Base-by-base conservation (phyloP, 345 rosid genomes). In the Camelina neglecta region DNA sequence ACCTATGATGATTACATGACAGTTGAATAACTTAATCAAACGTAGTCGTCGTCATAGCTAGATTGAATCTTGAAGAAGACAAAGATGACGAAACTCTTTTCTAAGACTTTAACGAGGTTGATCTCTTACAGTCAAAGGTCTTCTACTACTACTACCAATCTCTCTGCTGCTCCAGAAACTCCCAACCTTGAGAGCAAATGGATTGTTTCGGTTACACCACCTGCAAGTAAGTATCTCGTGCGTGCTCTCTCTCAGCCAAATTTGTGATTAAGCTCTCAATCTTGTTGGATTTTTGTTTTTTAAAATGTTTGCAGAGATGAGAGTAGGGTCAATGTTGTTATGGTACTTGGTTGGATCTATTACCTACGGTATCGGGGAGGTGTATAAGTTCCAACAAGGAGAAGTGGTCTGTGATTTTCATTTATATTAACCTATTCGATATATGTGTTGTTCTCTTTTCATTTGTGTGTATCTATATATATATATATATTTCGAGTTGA, bases 301-400 rank as follows among this genome's bases (percentile, higher is more conserved):
- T 4, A 0, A 53, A 8, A 67, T 67, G 36, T 53, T 38, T 64
- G 39, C 44, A 81, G 85, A 73, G 60, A 60, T 80, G 41, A 74
- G 74, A 72, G 26, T 77, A 60, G 72, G 84, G 90, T 82, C 94
- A 54, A 79, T 75, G 55, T 82, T 88, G 85, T 74, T 89, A 77
- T 84, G 89, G 50, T 90, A 89, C 76, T 54, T 91, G 58, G 89
- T 87, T 54, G 97, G 96, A 69, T 89, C 86, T 69, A 72, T 85
- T 55, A 69, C 89, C 60, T 93, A 87, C 67, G 91, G 93, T 54
- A 88, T 93, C 57, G 92, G 90, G 42, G 86, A 89, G 69, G 86
- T 89, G 92, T 92, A 84, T 80, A 79, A 83, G 29, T 26, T 3
- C 3, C 29, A 26, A 73, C 85, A 96, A 71, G 84, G 72, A 68